Percentiles rank a stretch among this genome's conserved stretches.
Evolutionary conservation across 441 rosid genomes (phyloP).

Genomic region (Omphalea diandra): DNA sequence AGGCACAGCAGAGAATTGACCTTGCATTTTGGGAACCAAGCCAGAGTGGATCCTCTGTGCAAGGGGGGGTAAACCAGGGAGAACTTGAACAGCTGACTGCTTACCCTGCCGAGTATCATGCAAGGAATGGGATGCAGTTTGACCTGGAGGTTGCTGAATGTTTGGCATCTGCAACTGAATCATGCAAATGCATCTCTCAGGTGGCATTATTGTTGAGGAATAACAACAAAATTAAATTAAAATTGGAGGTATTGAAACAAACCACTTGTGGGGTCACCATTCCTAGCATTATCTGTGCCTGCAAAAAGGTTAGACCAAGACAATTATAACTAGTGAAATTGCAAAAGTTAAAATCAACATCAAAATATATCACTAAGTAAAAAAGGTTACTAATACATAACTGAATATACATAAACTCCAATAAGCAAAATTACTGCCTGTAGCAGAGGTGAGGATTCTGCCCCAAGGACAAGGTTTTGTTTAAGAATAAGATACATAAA

Average conservation of each 20-base stretch:
- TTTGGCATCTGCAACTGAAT: constrained; percentile 75
- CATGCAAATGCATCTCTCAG: constrained; percentile 23
- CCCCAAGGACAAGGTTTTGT: background rate
- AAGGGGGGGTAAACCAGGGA: constrained; percentile 50
- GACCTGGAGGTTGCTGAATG: constrained; percentile 57
- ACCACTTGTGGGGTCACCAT: constrained; percentile 84
- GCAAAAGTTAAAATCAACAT: background rate
- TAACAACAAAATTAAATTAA: constrained; percentile 22
- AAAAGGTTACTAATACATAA: background rate
- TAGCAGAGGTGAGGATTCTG: no score
- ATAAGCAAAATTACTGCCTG: background rate
- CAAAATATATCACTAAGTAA: background rate
- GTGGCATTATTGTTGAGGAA: constrained; percentile 13
- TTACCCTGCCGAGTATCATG: constrained; percentile 48
- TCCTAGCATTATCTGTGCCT: constrained; percentile 94
- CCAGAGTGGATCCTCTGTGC: constrained; percentile 45
- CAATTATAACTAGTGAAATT: background rate
- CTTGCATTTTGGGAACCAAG: constrained; percentile 41
- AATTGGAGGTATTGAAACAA: constrained; percentile 36
- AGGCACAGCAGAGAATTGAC: constrained; percentile 35
- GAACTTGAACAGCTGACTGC: constrained; percentile 45
- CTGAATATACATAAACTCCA: constrained; percentile 5
- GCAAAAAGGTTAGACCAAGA: constrained; percentile 23
- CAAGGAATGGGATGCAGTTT: constrained; percentile 40
- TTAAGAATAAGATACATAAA: background rate